These are phyloP conservation scores for Hamigera avellanea DNA, from an alignment of 495 filamentous ascomycete species.

Conservation along the genomic window DNA sequence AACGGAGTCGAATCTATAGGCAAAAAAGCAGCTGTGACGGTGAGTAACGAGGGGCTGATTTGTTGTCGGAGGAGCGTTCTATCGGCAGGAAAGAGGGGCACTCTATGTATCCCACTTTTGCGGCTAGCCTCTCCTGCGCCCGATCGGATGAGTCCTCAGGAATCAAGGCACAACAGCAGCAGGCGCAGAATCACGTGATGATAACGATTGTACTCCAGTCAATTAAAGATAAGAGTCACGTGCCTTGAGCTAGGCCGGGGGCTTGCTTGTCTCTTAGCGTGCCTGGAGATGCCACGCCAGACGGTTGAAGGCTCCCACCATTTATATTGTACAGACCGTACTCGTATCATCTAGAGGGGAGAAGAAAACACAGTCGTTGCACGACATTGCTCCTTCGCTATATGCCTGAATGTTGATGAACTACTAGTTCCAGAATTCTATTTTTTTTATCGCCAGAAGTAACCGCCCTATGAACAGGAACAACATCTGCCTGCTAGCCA, in stretches of 20 bases:
- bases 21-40: slow-evolving; percentile 1
- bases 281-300: slow-evolving; percentile 27
- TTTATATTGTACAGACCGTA: too few species aligned
- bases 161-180: not conserved
- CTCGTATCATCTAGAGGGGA: too few species aligned
- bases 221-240: too few species aligned
- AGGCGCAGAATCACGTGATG: slow-evolving; percentile 10
- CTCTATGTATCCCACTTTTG: slow-evolving; percentile 6
- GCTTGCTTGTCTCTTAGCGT: slow-evolving; percentile 19
- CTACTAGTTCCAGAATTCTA: too few species aligned
- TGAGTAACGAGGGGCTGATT: slow-evolving; percentile 3
- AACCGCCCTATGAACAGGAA: too few species aligned
- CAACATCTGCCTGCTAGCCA: too few species aligned
- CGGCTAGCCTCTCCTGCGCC: too few species aligned
- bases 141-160: too few species aligned
- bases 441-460: too few species aligned
- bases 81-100: slow-evolving; percentile 16
- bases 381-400: too few species aligned
- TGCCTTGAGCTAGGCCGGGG: slow-evolving; percentile 17
- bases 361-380: too few species aligned
- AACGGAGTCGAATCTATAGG: not conserved
- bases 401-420: too few species aligned
- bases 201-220: slow-evolving; percentile 9
- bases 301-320: not conserved
- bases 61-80: slow-evolving; percentile 13